Evolutionary conservation across 768 basidiomycete species (phyloP), one percentile per base, ranked within the genome.

Genomic region (Trametopsis cervina): DNA sequence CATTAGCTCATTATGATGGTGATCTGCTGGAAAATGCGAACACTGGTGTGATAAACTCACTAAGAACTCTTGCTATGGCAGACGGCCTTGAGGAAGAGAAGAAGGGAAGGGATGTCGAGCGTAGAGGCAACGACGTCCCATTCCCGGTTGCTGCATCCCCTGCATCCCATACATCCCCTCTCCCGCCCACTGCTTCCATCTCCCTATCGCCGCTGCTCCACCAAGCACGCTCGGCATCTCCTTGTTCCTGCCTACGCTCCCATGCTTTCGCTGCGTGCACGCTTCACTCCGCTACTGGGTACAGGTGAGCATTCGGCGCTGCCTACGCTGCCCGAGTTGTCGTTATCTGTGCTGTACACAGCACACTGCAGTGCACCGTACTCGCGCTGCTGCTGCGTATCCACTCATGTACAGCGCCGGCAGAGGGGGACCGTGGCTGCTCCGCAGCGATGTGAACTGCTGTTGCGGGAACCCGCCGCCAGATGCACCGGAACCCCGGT

Each of bases 1-100:
- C n/a, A n/a, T n/a, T n/a, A 98, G n/a, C 95, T 95, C 94, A 98
- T 98, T 94, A 98, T 97, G 61, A 97, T 95, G 17, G 96, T 94
- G 43, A 99, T 98, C 66, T 98, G 96, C 68, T 99, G 96, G 10
- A 99, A 92, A 54, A 99, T 98, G 59, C 96, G 92, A 60, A 99
- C 97, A 68, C 96, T 95, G 3, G 96, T 99, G 66, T 98, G 96
- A 51, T 95, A 83, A 7, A 96, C 96, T 67, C 98, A 96, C 96
- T 96, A 99, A 7, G 94, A 98, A 69, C 98, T 99, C 69, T 98
- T 98, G 49, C 90, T 94, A 40, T 92, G 85, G 70, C 96, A 98
- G 49, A 99, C 94, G 27, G 96, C 95, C 69, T 95, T 95, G 52
- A 99, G 75, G 81, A 99, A 99, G 43, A 95, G 96, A 2, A 99